A percentile compares a stretch with the other conserved stretches of the same genome.
phyloP scores from a whole-genome alignment of 2,329 filamentous ascomycete species.

The Sarocladium strictum region DNA sequence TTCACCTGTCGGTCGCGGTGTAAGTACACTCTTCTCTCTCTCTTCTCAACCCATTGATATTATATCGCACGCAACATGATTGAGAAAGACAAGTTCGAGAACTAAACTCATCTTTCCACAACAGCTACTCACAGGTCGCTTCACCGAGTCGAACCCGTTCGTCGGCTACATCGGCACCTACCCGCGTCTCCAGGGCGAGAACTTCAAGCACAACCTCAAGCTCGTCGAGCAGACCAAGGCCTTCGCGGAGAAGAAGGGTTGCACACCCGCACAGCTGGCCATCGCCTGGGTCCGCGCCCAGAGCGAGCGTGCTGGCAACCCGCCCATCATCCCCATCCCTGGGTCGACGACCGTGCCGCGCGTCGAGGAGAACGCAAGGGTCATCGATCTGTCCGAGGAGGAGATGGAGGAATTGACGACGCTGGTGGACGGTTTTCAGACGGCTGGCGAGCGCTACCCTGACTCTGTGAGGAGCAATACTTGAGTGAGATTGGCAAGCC shows the following conservation, averaged over 20 bases:
- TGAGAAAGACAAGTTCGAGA: constrained; percentile 12
- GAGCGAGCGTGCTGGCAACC: constrained; percentile 45
- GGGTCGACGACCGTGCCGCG: constrained; percentile 52
- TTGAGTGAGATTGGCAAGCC: too few species aligned
- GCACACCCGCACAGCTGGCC: constrained; percentile 58
- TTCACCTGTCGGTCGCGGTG: constrained; percentile 59
- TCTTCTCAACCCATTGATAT: constrained; percentile 10
- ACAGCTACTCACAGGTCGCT: constrained; percentile 46
- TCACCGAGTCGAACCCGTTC: constrained; percentile 49
- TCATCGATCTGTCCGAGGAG: constrained; percentile 40
- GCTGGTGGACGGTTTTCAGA: constrained; percentile 41
- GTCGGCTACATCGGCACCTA: constrained; percentile 38
- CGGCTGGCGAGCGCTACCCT: constrained; percentile 44
- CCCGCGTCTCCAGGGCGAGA: constrained; percentile 57
- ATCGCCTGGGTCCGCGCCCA: constrained; percentile 55
- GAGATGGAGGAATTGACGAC: constrained; percentile 46
- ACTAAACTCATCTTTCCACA: constrained; percentile 22
- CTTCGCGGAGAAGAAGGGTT: constrained; percentile 53
- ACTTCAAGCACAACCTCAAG: constrained; percentile 57
- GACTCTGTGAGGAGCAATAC: constrained; percentile 13
- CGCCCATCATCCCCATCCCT: constrained; percentile 59
- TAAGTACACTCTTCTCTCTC: constrained; percentile 19
- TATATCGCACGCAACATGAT: not conserved
- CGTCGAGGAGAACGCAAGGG: constrained; percentile 54
- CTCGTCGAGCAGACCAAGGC: constrained; percentile 51